Evolutionary conservation across 1,284 basidiomycete genomes (phyloP), one percentile per base, ranked within the genome.

Genomic region (Pterulicium gracile): DNA sequence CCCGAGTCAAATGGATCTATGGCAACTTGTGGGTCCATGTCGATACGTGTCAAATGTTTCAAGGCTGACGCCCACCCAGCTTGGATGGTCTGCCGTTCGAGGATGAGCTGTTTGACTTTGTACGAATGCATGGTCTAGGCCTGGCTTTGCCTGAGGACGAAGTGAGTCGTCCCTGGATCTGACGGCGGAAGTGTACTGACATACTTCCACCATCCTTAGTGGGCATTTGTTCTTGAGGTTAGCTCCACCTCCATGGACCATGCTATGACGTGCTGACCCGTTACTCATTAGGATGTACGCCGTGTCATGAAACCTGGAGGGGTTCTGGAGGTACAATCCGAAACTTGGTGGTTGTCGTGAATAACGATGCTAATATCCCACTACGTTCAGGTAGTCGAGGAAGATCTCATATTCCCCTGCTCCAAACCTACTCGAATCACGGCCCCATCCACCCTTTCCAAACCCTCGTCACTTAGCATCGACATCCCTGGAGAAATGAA

Each of bases 91-190:
- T 85, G 20, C 80, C 80, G 0, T 85, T 84, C 52, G 62, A 65
- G 7, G 56, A 70, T 1, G 61, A 67, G 32, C 61, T 70, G 46
- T 86, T 86, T 53, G 75, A 84, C 58, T 74, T 78, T 46, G 77
- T 85, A 4, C 69, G 79, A 42, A 73, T 82, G 55, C 70, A 68
- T 42, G 68, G 71, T 35, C 69, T 84, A 43, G 81, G 79, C 2
- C 67, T 84, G 3, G 79, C 74, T 21, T 72, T 85, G 17, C 82
- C 82, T 12, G 81, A 85, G 60, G 77, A 83, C 54, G 77, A 82
- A 69, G 79, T 79, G 51, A 53, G 67, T 53, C 24, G 42, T 49
- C 27, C 18, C 18, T 34, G 14, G 18, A 32, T 40, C 24, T 14
- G n/a, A n/a, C n/a, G n/a, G n/a, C n/a, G n/a, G n/a, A n/a, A n/a